phyloP scores from a whole-genome alignment of 345 rosid genomes.

The Gossypium herbaceum region DNA sequence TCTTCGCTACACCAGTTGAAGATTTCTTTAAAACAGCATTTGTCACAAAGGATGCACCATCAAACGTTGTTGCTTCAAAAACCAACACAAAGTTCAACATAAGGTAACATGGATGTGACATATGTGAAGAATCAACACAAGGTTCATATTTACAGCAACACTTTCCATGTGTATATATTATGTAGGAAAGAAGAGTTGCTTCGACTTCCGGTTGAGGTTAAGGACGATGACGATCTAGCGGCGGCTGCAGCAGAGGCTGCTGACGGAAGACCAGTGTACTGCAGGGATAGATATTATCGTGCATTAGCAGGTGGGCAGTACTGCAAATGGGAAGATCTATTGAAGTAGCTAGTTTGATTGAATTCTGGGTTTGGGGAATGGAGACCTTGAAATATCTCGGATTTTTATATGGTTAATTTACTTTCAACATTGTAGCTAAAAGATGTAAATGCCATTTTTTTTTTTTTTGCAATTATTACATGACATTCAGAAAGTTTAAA shows the following conservation, averaged over 20 bases:
- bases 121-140: not conserved
- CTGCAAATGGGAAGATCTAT: constrained; percentile 96
- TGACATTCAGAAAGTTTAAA: no score
- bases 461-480: no score
- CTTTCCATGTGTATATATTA: not conserved
- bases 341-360: constrained; percentile 25
- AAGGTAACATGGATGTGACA: constrained; percentile 40
- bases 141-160: not conserved
- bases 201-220: constrained; percentile 62
- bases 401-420: constrained; percentile 4
- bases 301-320: constrained; percentile 97
- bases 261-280: constrained; percentile 91
- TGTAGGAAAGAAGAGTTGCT: constrained; percentile 75
- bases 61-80: constrained; percentile 40
- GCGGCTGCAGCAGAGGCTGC: constrained; percentile 97
- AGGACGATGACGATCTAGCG: constrained; percentile 69
- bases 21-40: constrained; percentile 51
- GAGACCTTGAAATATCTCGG: not conserved
- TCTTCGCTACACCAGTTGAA: constrained; percentile 78
- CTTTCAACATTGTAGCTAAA: constrained; percentile 1
- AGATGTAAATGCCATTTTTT: no score
- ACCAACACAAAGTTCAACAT: constrained; percentile 52
- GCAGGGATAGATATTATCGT: constrained; percentile 90
- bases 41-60: constrained; percentile 31
- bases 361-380: not conserved